Conservation (phyloP, 1,139 yeast genomes). For the Magnusiomyces tetraspermus region DNA sequence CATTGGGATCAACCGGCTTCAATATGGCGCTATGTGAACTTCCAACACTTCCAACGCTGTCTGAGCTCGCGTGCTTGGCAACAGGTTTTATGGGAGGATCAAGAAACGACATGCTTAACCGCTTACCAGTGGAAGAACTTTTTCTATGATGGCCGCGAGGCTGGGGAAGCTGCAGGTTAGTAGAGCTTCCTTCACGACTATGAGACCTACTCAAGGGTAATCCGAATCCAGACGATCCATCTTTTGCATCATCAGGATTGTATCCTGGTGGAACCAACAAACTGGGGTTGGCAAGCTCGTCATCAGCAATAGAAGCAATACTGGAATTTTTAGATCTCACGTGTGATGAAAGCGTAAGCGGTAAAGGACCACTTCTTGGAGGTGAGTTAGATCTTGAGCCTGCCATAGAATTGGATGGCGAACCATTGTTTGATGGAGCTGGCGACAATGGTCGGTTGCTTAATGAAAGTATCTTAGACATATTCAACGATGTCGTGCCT, state of each 20-base stretch:
- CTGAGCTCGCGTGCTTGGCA: background rate
- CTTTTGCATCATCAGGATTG: background rate
- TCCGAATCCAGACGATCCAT: background rate
- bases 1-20: too few species aligned
- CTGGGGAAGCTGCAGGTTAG: background rate
- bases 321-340: background rate
- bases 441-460: background rate
- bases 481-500: background rate
- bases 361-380: constrained; percentile 2
- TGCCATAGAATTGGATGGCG: background rate
- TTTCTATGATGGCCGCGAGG: background rate
- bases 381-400: background rate
- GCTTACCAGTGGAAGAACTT: constrained; percentile 1
- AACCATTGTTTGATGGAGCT: background rate
- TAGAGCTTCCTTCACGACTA: background rate
- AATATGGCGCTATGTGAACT: background rate
- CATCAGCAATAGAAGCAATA: background rate
- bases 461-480: background rate
- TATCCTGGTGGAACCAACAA: background rate
- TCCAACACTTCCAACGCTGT: background rate
- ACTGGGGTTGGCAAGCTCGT: background rate
- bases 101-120: background rate
- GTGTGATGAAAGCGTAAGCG: constrained; percentile 1
- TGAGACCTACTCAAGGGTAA: background rate
- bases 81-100: background rate